Base-by-base conservation (phyloP, 805 yeast genomes). In the Pachysolen tannophilus region DNA sequence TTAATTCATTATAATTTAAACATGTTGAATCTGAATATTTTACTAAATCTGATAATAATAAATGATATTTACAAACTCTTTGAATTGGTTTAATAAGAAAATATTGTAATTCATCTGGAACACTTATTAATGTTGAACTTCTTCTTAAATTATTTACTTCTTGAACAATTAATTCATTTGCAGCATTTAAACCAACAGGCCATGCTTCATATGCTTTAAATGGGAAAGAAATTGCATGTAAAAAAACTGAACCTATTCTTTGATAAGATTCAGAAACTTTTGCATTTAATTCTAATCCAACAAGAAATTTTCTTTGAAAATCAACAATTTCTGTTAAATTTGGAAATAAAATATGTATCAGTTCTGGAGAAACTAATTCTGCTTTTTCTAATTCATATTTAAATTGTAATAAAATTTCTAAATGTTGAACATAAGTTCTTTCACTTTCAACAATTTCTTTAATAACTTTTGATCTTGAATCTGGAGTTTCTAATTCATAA, bases 31-130 rank as follows among this genome's bases (percentile, higher is more conserved):
- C 80, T 8, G 86, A 72, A 33, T 66, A 54, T 52, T 85, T 86
- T 33, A 84, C 55, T 35, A 92, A 65, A 51, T 85, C 92, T 47
- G 72, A 76, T 34, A 92, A 60, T 32, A 92, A 65, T 34, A 92
- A 61, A 2, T 97, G 98, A 56, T 92, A 92, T 55, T 88, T 85
- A 67, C 96, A 85, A n/a, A 92, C 69, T 43, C 99, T 72, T 63
- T 92, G 99, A 26, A 92, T 85, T 0, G 99, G 99, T 55, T 90
- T 92, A 47, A 92, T 75, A 28, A 92, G 67, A 56, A 84, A 84
- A 33, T 90, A 78, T 53, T 84, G 97, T 35, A 92, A 66, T 56
- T 90, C 98, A 52, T 87, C 78, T 28, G 85, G 82, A 19, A 92
- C 90, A 44, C 79, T 90, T 40, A 88, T 75, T 26, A 87, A 59